A percentile compares a stretch with the other conserved stretches of the same genome.
Conservation (phyloP, 2,329 filamentous ascomycete species). For the Penicillium hesseltinei region DNA sequence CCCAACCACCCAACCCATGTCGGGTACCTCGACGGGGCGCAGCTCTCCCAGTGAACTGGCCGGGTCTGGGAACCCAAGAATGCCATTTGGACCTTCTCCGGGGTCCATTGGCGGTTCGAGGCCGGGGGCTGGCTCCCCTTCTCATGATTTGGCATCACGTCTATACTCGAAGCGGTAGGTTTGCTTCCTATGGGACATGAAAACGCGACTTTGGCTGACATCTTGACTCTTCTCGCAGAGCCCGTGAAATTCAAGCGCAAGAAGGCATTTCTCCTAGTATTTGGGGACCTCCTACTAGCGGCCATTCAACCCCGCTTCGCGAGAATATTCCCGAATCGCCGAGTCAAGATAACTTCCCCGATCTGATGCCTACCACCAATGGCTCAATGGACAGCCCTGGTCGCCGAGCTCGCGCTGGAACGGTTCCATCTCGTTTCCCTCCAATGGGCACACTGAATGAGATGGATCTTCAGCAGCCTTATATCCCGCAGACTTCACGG, state of each 20-base stretch:
- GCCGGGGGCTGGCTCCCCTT: conserved; percentile 92
- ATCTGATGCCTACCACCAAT: conserved; percentile 72
- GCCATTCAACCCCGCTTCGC: conserved; percentile 90
- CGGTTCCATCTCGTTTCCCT: conserved; percentile 91
- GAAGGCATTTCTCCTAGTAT: conserved; percentile 77
- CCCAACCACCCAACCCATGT: conserved; percentile 66
- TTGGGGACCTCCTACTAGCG: conserved; percentile 95
- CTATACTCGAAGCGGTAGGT: conserved; percentile 90
- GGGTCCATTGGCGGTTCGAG: conserved; percentile 58
- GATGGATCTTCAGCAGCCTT: conserved; percentile 54
- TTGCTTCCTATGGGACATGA: conserved; percentile 1
- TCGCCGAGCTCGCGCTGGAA: conserved; percentile 84
- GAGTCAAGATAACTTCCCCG: conserved; percentile 86
- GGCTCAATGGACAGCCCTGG: conserved; percentile 63
- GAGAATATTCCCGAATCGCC: conserved; percentile 98
- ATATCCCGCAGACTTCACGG: conserved; percentile 74
- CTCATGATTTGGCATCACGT: conserved; percentile 79
- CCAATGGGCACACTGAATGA: conserved; percentile 65
- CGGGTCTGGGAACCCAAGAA: conserved; percentile 62
- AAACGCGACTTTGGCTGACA: conserved; percentile 11
- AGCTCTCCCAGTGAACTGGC: conserved; percentile 77
- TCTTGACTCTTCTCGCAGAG: conserved; percentile 53
- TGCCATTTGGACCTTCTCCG: conserved; percentile 67
- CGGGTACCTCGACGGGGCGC: conserved; percentile 74
- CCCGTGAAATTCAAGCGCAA: conserved; percentile 94